Base-by-base conservation (phyloP, 768 basidiomycete genomes). In the Tubosaeta brunneosetosa region DNA sequence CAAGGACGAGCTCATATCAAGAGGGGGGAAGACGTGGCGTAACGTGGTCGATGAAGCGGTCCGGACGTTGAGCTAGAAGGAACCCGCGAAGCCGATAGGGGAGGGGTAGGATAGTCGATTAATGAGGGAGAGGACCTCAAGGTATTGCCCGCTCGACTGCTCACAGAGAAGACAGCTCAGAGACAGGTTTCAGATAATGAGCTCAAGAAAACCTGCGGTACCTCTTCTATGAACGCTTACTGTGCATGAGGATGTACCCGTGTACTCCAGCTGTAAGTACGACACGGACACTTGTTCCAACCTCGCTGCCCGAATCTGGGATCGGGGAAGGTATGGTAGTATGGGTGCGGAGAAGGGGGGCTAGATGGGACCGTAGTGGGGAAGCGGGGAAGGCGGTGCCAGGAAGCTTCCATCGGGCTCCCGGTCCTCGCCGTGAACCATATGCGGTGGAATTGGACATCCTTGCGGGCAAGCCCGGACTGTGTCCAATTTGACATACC, bases 1-100 rank as follows among this genome's bases (percentile, higher is more conserved):
- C 70, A 99, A 98, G 70, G 94, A 98, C 66, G 83, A 98, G 67
- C 75, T 98, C 2, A 70, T 75, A 0, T 78, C 77, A 55, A 77
- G 73, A 58, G 84, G 89, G 57, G 85, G 84, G 26, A 86, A 78
- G 61, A 88, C 85, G 10, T 95, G 94, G 88, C 68, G 66, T 11
- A 77, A 83, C 46, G 78, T 93, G 17, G 86, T 89, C 2, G 69
- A 77, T 8, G 75, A 78, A 44, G 77, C 85, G 5, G 78, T 84
- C 25, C 67, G 67, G 25, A 74, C 74, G 52, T 64, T 78, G 52
- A 85, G 83, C 61, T 72, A 71, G 69, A 78, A 74, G 62, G 71
- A 69, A 19, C 53, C 52, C 53, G 72, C 44, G 7, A 37, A 44
- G 29, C 49, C 38, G 14, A 29, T 58, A 49, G 53, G 50, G 11